Base-by-base conservation (phyloP, 495 filamentous ascomycete species). In the Schizothecium vesticola region DNA sequence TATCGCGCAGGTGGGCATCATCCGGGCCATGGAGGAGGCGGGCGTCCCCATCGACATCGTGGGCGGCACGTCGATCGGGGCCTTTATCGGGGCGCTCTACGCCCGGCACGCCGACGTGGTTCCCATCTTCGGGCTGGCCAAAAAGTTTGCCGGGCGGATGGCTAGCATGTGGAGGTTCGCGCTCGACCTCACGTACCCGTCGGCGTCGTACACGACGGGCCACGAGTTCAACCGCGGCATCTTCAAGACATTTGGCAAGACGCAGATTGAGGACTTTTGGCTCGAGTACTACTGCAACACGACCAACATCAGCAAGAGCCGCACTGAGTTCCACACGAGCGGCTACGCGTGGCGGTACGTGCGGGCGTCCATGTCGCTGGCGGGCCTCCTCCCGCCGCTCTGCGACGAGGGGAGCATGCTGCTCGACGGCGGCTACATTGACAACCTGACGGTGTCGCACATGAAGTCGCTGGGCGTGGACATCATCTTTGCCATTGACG, bases 141-240 rank as follows among this genome's bases (percentile, higher is more conserved):
- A 99, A 85, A 96, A 97, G 75, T 99, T 99, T 75, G 89, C 94
- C 0, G 94, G 94, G 8, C 89, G 95, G 51, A 98, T 99, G 95
- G 91, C 91, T 56, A 96, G 92, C 75, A 91, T 97, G 81, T 99
- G 95, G 95, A 87, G 95, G 26, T 97, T 99, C 76, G 94, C 93
- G 2, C 83, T 98, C 11, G 95, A 99, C 77, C 76, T 98, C 69
- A 99, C 95, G 10, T 99, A 99, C 78, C 95, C 95, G 0, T 94
- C 92, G 19, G 88, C 87, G 24, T 97, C 94, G 16, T 99, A 99
- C 78, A 99, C 95, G 8, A 99, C 95, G 0, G 95, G 95, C 4
- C 95, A 99, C 77, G 95, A 98, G 73, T 99, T 99, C 86, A 99
- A 99, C 75, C 92, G 95, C 3, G 96, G 96, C 12, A 97, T 99